Evolutionary conservation across 192 early-diverging fungal species (phyloP), one percentile per base, ranked within the genome.

Genomic region (Oehlia diaphana): DNA sequence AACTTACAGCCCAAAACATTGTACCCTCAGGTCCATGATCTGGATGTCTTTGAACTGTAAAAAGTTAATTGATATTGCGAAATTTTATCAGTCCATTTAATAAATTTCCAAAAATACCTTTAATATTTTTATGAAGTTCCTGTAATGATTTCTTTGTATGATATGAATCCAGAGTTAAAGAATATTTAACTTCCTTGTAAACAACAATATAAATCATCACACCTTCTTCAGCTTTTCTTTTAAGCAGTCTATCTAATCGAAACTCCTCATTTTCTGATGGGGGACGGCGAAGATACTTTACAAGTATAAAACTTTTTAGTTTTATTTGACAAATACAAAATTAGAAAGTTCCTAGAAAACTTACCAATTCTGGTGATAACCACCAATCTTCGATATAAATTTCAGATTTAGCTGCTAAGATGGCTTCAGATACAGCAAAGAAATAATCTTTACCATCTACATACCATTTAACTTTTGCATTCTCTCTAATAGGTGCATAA

Each of bases 351-450:
- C 9, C 12, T 5, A 23, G 16, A 63, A 31, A 75, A 69, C 49
- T 63, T 75, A 88, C 87, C 78, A 95, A 64, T 77, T 95, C 94
- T 42, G 94, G 94, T 47, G 91, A 89, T 75, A 96, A 85, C 92
- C 95, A 96, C 95, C 95, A 95, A 86, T 95, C 94, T 37, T 87
- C 90, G 81, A 93, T 91, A 80, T 89, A 92, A 78, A 94, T 93
- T 65, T 81, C 81, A 44, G 85, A 82, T 64, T 91, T 91, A 37
- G 93, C 93, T 70, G 88, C 85, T 78, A 88, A 84, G 73, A 95
- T 83, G 16, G 93, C 93, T 63, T 94, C 93, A 4, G 92, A 90
- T 31, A 93, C 82, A 3, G 93, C 91, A 79, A 87, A 91, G 68
- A 93, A 90, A 80, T 93, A 91, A 87, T 91, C 92, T 74, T 92